Evolutionary conservation across 306 rosid species (phyloP).

Genomic region (Cotoneaster glaucophyllus): DNA sequence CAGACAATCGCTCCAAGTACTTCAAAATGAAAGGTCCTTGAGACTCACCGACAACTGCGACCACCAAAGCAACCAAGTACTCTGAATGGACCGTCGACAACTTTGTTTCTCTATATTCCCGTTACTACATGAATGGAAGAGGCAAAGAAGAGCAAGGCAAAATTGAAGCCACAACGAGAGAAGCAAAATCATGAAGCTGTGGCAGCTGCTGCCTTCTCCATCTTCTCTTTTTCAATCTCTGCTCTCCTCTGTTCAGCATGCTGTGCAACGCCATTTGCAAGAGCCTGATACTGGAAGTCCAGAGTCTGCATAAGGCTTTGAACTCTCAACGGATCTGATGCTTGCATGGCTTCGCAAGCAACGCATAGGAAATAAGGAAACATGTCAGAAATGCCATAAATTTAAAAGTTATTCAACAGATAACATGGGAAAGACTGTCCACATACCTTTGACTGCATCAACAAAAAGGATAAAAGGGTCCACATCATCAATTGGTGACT

Average conservation of each 20-base stretch:
- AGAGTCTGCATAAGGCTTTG: conserved; percentile 76
- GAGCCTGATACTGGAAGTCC: conserved; percentile 82
- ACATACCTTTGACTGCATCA: conserved; percentile 72
- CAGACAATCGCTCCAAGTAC: conserved; percentile 32
- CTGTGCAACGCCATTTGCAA: conserved; percentile 80
- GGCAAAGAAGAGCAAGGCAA: conserved; percentile 32
- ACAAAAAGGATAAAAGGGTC: conserved; percentile 93
- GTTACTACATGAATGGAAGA: conserved; percentile 35
- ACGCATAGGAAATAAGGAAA: background rate
- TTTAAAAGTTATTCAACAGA: background rate
- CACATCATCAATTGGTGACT: conserved; percentile 94
- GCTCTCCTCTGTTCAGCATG: conserved; percentile 87
- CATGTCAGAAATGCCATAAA: background rate
- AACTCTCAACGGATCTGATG: conserved; percentile 62
- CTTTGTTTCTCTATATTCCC: conserved; percentile 31
- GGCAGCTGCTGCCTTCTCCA: conserved; percentile 69
- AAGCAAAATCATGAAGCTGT: conserved; percentile 39
- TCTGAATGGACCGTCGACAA: conserved; percentile 33
- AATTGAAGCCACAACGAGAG: conserved; percentile 27
- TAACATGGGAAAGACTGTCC: background rate
- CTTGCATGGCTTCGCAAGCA: conserved; percentile 51
- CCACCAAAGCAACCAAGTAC: conserved; percentile 40
- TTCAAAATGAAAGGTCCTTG: conserved; percentile 33
- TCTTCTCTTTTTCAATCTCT: conserved; percentile 76
- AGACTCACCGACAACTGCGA: conserved; percentile 24